These are phyloP conservation scores for Citrus mangshanensis DNA, from an alignment of 345 rosid genomes.

Conservation along the genomic window DNA sequence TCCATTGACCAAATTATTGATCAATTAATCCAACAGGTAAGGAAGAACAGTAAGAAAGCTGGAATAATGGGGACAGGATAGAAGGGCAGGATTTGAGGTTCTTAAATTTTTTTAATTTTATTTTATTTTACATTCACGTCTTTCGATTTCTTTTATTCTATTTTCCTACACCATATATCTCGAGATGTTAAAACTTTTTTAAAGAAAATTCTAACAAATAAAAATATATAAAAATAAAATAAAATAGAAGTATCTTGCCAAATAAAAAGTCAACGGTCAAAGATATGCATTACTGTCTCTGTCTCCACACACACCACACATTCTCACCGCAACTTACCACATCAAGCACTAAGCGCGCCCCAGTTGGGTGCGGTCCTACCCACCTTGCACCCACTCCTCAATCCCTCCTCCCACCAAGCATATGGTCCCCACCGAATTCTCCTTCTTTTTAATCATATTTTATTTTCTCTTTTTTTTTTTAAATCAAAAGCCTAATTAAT, in stretches of 20 bases:
- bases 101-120: not conserved
- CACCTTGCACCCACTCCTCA: constrained; percentile 47
- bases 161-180: constrained; percentile 17
- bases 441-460: not conserved
- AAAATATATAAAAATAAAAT: not conserved
- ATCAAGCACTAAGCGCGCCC: constrained; percentile 35
- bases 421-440: constrained; percentile 16
- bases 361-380: constrained; percentile 44
- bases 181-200: constrained; percentile 43
- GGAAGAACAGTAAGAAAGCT: constrained; percentile 21
- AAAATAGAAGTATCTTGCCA: not conserved
- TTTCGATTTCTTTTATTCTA: not conserved
- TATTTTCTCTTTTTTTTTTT: not conserved
- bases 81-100: constrained; percentile 21
- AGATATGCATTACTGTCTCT: constrained; percentile 56
- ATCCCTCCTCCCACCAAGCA: constrained; percentile 23
- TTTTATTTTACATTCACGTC: not conserved
- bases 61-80: constrained; percentile 39
- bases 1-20: not conserved
- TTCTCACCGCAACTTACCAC: constrained; percentile 5
- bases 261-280: constrained; percentile 57
- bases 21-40: constrained; percentile 8
- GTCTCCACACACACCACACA: constrained; percentile 44
- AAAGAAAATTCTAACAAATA: not conserved
- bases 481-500: not conserved